A percentile compares a stretch with the other conserved stretches of the same genome.
These are phyloP conservation scores for Colletotrichum siamense DNA, from an alignment of 2,329 filamentous ascomycete species.

Conservation along the genomic window DNA sequence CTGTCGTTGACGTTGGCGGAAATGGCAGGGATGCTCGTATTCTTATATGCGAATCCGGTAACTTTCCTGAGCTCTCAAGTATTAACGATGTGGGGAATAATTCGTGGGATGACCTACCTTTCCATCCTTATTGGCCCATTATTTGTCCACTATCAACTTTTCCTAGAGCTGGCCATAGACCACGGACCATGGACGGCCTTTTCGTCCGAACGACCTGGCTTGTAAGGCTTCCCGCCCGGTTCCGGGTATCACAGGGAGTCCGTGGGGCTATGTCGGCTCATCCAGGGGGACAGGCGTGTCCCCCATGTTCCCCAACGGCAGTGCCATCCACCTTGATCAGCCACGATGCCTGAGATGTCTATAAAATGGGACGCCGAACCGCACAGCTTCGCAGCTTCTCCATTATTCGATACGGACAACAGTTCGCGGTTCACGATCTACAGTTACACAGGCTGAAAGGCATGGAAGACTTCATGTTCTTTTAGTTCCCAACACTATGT, in stretches of 20 bases:
- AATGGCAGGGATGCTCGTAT: background rate
- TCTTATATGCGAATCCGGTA: background rate
- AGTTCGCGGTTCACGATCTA: background rate
- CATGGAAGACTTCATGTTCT: background rate
- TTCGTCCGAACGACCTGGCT: background rate
- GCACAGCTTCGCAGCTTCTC: background rate
- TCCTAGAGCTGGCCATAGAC: background rate
- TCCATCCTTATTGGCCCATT: background rate
- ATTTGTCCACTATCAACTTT: background rate
- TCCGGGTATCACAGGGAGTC: background rate
- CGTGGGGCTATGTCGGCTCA: background rate
- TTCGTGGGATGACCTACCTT: background rate
- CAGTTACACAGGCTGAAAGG: rapidly evolving
- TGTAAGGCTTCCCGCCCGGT: background rate
- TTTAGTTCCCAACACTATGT: background rate
- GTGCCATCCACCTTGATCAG: rapidly evolving
- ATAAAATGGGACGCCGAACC: background rate
- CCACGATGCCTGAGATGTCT: background rate
- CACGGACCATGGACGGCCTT: background rate
- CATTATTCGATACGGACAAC: background rate
- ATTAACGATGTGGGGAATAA: background rate
- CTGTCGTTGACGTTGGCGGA: background rate
- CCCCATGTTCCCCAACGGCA: rapidly evolving
- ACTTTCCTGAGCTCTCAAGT: background rate
- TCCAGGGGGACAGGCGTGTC: background rate